Percentiles rank a stretch among this genome's conserved stretches.
phyloP scores from a whole-genome alignment of 345 rosid genomes.

The Punica granatum region DNA sequence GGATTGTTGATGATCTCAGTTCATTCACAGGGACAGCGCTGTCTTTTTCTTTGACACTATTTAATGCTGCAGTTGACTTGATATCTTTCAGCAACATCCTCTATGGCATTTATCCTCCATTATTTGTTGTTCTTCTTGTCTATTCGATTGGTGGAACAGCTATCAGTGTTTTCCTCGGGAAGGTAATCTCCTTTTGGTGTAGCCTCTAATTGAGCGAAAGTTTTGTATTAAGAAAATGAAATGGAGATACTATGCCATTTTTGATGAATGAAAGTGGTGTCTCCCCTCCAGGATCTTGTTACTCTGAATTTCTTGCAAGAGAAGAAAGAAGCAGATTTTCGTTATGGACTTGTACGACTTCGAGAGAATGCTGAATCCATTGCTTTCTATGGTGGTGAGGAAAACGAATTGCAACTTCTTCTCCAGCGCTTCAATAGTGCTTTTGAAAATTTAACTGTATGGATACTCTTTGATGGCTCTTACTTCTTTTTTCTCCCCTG shows the following conservation, averaged over 20 bases:
- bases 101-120: constrained; percentile 84
- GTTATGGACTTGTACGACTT: constrained; percentile 92
- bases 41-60: constrained; percentile 72
- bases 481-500: constrained; percentile 7
- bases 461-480: constrained; percentile 15
- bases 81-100: constrained; percentile 92
- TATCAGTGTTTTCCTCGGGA: constrained; percentile 75
- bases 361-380: constrained; percentile 96
- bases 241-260: background rate
- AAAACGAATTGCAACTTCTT: constrained; percentile 76
- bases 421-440: constrained; percentile 87
- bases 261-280: background rate
- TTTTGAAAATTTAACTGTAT: constrained; percentile 73
- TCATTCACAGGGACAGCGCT: constrained; percentile 86
- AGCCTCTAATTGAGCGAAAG: background rate
- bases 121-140: constrained; percentile 66
- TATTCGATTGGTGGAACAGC: constrained; percentile 90
- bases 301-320: constrained; percentile 90
- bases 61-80: constrained; percentile 82
- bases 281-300: constrained; percentile 55
- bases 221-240: background rate
- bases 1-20: constrained; percentile 84
- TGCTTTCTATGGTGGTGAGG: constrained; percentile 93
- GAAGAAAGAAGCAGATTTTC: constrained; percentile 97
- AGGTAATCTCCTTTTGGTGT: constrained; percentile 32